Percentiles rank a stretch among this genome's conserved stretches.
Evolutionary conservation across 2,329 filamentous ascomycete genomes (phyloP).

Genomic region (Chrysoporthe puriensis): DNA sequence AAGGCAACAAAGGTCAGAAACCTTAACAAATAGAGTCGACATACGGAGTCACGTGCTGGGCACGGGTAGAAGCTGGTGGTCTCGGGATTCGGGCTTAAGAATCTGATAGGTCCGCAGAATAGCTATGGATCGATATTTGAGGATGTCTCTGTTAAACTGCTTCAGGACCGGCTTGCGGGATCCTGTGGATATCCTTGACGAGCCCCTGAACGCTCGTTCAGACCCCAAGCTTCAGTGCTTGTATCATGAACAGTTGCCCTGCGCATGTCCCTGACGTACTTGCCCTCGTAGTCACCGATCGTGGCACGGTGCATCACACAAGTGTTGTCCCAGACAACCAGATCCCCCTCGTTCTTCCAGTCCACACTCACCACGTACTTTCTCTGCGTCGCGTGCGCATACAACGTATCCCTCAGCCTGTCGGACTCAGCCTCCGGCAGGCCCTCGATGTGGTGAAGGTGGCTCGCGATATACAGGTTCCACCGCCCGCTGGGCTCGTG

Average conservation of each 20-base stretch:
- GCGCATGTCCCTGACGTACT: background rate
- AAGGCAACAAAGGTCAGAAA: too few relatives aligned
- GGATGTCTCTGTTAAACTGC: background rate
- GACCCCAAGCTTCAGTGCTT: background rate
- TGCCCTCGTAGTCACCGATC: background rate
- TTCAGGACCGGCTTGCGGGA: background rate
- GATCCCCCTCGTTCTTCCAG: conserved; percentile 29
- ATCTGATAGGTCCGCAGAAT: background rate
- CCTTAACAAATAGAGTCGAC: too few relatives aligned
- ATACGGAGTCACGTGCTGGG: background rate
- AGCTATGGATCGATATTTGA: background rate
- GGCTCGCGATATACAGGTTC: conserved; percentile 50
- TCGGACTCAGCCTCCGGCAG: conserved; percentile 35
- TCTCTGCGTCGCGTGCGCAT: conserved; percentile 22
- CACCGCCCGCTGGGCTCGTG: conserved; percentile 45
- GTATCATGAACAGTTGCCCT: background rate
- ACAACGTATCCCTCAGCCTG: conserved; percentile 35
- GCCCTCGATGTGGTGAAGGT: conserved; percentile 49
- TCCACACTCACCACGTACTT: conserved; percentile 26
- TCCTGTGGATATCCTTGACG: background rate
- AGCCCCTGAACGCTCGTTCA: background rate
- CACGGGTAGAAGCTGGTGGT: background rate
- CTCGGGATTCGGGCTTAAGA: background rate
- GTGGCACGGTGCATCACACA: conserved; percentile 28
- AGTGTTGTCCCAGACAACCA: conserved; percentile 32